Conservation (phyloP, 1,284 basidiomycete genomes). For the Ceratobasidium sp. region DNA sequence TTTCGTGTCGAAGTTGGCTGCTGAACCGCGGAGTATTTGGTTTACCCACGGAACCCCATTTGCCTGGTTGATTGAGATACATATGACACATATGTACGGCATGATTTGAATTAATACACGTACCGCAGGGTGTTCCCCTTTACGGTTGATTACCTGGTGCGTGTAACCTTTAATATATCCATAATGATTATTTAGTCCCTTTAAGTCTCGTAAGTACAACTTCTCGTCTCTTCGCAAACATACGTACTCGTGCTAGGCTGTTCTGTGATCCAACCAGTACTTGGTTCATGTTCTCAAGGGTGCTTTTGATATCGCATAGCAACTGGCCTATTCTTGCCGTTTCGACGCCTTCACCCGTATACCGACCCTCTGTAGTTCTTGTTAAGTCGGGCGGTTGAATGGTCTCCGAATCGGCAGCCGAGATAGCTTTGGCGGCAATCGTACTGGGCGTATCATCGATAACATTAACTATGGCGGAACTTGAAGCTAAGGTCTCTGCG, state of each 20-base stretch:
- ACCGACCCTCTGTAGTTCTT: no score
- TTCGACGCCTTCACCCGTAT: no score
- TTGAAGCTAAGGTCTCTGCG: no score
- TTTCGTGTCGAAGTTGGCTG: background rate
- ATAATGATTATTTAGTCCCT: background rate
- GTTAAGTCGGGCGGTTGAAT: no score
- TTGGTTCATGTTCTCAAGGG: background rate
- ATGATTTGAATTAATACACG: background rate
- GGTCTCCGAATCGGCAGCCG: no score
- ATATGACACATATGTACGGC: background rate
- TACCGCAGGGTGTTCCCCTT: constrained; percentile 3
- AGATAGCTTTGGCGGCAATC: no score
- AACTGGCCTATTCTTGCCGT: background rate
- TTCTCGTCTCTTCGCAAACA: background rate
- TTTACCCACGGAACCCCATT: background rate
- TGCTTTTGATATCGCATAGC: background rate
- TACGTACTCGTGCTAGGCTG: background rate
- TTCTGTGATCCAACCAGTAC: background rate
- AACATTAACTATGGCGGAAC: no score
- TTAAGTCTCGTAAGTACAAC: background rate
- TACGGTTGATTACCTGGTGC: background rate
- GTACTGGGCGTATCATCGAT: no score
- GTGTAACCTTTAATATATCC: background rate
- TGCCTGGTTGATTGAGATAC: background rate
- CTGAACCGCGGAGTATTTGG: background rate